Evolutionary conservation across 2,329 filamentous ascomycete genomes (phyloP).

Genomic region (Monosporascus sp.): DNA sequence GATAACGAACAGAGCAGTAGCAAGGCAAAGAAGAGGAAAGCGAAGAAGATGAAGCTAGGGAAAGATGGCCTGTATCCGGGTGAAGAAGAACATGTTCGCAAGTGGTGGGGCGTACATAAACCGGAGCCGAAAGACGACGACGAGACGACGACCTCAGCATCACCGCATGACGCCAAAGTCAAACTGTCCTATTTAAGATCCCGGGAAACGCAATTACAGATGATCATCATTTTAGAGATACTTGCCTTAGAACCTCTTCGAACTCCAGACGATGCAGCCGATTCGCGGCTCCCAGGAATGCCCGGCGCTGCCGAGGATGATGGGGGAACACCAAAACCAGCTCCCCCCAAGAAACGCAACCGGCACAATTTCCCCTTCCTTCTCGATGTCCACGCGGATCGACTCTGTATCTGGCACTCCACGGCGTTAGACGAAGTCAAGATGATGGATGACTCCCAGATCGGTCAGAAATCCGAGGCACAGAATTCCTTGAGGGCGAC

Average conservation of each 20-base stretch:
- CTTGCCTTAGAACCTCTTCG: constrained; percentile 60
- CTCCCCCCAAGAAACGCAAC: constrained; percentile 47
- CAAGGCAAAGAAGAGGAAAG: constrained; percentile 44
- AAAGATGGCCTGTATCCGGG: constrained; percentile 64
- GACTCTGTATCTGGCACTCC: constrained; percentile 79
- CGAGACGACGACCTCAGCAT: constrained; percentile 25
- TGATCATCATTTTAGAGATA: constrained; percentile 74
- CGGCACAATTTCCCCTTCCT: constrained; percentile 61
- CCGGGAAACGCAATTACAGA: constrained; percentile 73
- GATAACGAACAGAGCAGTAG: constrained; percentile 46
- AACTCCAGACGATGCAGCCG: constrained; percentile 33
- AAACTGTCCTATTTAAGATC: constrained; percentile 63
- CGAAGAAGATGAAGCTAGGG: constrained; percentile 61
- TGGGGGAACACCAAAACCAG: constrained; percentile 28
- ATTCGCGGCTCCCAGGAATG: constrained; percentile 43
- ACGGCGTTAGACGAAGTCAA: constrained; percentile 57
- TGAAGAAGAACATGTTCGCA: constrained; percentile 59
- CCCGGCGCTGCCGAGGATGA: constrained; percentile 33
- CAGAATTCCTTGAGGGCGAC: constrained; percentile 36
- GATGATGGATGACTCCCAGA: constrained; percentile 44
- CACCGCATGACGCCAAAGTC: constrained; percentile 52
- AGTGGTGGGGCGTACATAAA: constrained; percentile 64
- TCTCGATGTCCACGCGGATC: constrained; percentile 70
- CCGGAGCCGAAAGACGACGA: constrained; percentile 45
- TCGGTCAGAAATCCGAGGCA: constrained; percentile 26